Evolutionary conservation across 805 yeast species (phyloP).

Genomic region (Ogataea methanolica): DNA sequence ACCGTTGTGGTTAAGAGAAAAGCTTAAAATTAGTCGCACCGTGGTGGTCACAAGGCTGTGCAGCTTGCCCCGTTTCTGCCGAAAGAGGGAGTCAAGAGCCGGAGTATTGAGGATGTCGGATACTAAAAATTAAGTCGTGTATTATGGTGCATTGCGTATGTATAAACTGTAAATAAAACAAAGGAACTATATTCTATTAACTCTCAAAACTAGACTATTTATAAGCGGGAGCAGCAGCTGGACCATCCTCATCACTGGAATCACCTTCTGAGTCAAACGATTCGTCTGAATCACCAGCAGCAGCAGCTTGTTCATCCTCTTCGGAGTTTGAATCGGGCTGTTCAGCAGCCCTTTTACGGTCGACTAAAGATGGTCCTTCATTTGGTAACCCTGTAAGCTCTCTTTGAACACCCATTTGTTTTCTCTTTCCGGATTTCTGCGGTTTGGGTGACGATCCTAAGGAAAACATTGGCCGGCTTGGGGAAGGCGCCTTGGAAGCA

Average conservation of each 20-base stretch:
- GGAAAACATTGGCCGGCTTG: not conserved
- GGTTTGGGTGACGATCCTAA: not conserved
- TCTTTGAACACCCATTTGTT: slow-evolving; percentile 1
- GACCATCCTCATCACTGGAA: slow-evolving; percentile 14
- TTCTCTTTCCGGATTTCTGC: not conserved
- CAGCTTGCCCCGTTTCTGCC: too few relatives aligned
- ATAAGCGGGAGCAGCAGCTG: too few relatives aligned
- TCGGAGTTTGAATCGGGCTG: slow-evolving; percentile 15
- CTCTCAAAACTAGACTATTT: too few relatives aligned
- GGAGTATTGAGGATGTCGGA: too few relatives aligned
- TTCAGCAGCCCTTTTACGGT: not conserved
- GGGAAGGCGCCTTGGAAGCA: not conserved
- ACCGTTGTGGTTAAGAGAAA: too few relatives aligned
- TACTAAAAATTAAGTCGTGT: too few relatives aligned
- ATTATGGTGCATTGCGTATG: too few relatives aligned
- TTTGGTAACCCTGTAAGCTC: not conserved
- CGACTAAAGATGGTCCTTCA: not conserved
- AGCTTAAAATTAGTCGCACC: too few relatives aligned
- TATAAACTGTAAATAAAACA: too few relatives aligned
- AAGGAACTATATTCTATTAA: too few relatives aligned
- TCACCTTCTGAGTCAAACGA: slow-evolving; percentile 18
- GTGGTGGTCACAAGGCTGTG: too few relatives aligned
- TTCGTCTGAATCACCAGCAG: slow-evolving; percentile 21
- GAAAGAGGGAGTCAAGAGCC: too few relatives aligned
- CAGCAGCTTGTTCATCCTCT: slow-evolving; percentile 9